phyloP scores from a whole-genome alignment of 1,284 basidiomycete species.

The Malassezia cuniculi region DNA sequence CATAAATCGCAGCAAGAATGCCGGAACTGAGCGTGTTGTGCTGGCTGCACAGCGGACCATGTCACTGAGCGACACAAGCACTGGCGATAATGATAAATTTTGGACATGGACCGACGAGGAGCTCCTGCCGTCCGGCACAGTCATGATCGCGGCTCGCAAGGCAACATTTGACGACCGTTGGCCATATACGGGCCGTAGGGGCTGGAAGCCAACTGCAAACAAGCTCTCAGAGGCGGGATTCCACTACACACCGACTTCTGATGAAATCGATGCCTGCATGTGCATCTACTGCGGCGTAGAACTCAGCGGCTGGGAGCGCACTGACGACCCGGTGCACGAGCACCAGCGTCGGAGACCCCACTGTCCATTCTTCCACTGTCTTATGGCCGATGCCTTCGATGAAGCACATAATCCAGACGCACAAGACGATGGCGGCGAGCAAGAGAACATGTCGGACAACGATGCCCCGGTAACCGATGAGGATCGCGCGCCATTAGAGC shows the following conservation, averaged over 20 bases:
- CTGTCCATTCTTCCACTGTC: constrained; percentile 41
- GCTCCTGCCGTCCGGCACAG: constrained; percentile 29
- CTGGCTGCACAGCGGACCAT: no score
- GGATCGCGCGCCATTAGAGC: no score
- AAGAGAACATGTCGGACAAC: no score
- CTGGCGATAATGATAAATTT: constrained; percentile 12
- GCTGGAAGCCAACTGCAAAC: constrained; percentile 43
- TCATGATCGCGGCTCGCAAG: constrained; percentile 31
- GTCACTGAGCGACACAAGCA: no score
- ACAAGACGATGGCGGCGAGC: no score
- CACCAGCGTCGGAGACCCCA: constrained; percentile 33
- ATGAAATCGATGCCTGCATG: constrained; percentile 36
- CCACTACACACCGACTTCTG: constrained; percentile 31
- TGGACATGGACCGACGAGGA: constrained; percentile 20
- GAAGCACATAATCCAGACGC: no score
- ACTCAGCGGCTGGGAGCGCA: constrained; percentile 43
- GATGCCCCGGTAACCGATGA: no score
- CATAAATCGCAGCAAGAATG: constrained; percentile 4
- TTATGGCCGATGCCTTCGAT: constrained; percentile 8
- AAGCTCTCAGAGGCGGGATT: constrained; percentile 44
- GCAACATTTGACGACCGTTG: constrained; percentile 37
- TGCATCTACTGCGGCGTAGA: constrained; percentile 40
- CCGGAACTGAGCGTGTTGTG: neutral
- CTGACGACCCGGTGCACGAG: constrained; percentile 42
- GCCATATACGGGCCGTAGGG: constrained; percentile 41